Evolutionary conservation across 192 early-diverging fungal genomes (phyloP).

Genomic region (Jimgerdemannia lactiflua): DNA sequence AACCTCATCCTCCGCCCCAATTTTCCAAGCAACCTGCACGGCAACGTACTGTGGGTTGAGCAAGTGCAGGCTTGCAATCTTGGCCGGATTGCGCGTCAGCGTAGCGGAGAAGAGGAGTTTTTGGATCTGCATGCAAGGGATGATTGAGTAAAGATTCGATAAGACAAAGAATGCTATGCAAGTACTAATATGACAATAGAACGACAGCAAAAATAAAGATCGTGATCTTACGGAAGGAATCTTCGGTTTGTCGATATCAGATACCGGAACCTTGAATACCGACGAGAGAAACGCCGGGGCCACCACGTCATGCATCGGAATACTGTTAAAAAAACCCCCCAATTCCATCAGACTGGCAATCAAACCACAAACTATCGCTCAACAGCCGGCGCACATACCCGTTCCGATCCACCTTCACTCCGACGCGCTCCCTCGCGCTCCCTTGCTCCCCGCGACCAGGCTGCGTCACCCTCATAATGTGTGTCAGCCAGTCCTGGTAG

Average conservation of each 20-base stretch:
- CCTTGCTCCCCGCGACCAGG: background rate
- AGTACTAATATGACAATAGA: background rate
- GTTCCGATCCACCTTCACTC: background rate
- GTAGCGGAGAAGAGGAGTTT: slow-evolving; percentile 97
- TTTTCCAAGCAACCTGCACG: slow-evolving; percentile 41
- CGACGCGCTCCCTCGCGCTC: background rate
- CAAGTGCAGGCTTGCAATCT: slow-evolving; percentile 82
- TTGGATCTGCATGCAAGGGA: slow-evolving; percentile 52
- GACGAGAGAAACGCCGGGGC: slow-evolving; percentile 40
- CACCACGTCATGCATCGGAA: slow-evolving; percentile 47
- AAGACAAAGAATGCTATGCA: too few species aligned
- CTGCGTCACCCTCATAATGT: slow-evolving; percentile 49
- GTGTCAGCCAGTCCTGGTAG: slow-evolving; percentile 88
- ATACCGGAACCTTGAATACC: slow-evolving; percentile 38
- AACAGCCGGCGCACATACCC: background rate
- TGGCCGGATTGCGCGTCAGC: slow-evolving; percentile 89
- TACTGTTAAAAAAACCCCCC: slow-evolving; percentile 8
- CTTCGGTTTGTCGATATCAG: slow-evolving; percentile 49
- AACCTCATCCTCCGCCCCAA: slow-evolving; percentile 36
- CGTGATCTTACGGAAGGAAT: slow-evolving; percentile 27
- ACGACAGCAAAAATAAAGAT: background rate
- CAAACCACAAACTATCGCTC: background rate
- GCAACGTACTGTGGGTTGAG: slow-evolving; percentile 82
- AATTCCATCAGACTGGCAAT: background rate
- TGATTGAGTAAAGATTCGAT: too few species aligned